Conservation (phyloP, 2,329 filamentous ascomycete genomes). For the Periconia digitata region DNA sequence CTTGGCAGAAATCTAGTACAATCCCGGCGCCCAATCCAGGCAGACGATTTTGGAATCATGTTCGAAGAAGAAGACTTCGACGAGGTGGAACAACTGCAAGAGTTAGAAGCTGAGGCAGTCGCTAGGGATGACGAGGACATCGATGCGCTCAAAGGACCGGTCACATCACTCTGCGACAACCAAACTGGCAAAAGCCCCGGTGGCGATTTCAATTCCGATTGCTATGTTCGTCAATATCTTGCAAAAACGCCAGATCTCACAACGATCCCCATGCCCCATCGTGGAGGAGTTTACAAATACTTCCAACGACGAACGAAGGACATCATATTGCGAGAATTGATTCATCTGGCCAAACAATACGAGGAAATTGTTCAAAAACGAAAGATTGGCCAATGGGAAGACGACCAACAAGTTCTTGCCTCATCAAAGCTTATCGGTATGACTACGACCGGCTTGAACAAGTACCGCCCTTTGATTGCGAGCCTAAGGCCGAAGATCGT, state of each 20-base stretch:
- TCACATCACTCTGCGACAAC: constrained; percentile 43
- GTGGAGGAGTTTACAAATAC: constrained; percentile 67
- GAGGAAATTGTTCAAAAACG: constrained; percentile 53
- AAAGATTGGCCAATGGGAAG: constrained; percentile 61
- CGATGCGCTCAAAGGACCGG: constrained; percentile 40
- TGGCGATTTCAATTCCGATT: constrained; percentile 16
- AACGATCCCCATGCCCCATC: constrained; percentile 56
- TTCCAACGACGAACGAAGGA: constrained; percentile 61
- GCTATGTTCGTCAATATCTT: constrained; percentile 42
- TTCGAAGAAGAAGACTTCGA: constrained; percentile 64
- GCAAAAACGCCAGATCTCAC: constrained; percentile 58
- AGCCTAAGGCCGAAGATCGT: constrained; percentile 67
- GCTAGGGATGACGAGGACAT: constrained; percentile 56
- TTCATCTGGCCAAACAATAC: constrained; percentile 54
- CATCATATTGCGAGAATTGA: constrained; percentile 51
- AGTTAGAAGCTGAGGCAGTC: constrained; percentile 61
- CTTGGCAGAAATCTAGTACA: constrained; percentile 55
- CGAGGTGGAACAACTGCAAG: constrained; percentile 62
- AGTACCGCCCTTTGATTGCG: constrained; percentile 72
- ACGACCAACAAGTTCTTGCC: constrained; percentile 51
- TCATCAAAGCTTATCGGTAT: constrained; percentile 59
- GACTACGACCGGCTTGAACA: constrained; percentile 80
- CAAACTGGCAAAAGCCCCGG: constrained; percentile 34
- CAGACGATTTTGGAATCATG: constrained; percentile 55
- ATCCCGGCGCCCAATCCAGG: constrained; percentile 48